phyloP scores from a whole-genome alignment of 2,329 filamentous ascomycete species.

The Fusarium nanum region DNA sequence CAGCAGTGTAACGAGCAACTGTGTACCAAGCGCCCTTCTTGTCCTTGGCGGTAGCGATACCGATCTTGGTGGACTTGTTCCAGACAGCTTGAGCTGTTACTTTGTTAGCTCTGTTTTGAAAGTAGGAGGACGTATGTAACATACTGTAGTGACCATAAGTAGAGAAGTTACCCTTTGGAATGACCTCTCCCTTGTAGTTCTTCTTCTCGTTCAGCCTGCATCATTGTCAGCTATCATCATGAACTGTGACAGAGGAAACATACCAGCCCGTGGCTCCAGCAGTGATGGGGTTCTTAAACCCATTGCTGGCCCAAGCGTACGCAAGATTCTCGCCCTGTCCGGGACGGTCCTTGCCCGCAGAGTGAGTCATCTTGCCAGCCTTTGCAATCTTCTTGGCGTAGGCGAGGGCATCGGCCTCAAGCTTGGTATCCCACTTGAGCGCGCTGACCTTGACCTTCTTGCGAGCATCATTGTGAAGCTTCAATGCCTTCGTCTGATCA shows the following conservation, averaged over 20 bases:
- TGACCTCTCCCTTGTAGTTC: constrained; percentile 35
- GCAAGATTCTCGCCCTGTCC: constrained; percentile 43
- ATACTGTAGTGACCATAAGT: constrained; percentile 48
- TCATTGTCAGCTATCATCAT: accelerated
- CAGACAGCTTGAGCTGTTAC: constrained; percentile 48
- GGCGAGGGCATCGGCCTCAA: constrained; percentile 19
- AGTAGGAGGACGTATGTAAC: accelerated
- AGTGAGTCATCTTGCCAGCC: constrained; percentile 31
- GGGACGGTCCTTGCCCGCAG: background rate
- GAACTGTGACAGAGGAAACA: accelerated
- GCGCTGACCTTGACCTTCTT: constrained; percentile 27
- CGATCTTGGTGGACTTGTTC: constrained; percentile 49
- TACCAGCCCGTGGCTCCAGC: constrained; percentile 35
- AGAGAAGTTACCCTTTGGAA: constrained; percentile 41
- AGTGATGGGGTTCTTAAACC: constrained; percentile 26
- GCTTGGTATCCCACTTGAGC: constrained; percentile 29
- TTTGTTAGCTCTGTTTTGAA: background rate
- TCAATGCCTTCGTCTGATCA: constrained; percentile 30
- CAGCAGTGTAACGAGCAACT: constrained; percentile 50
- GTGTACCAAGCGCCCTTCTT: constrained; percentile 48
- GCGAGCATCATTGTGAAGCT: constrained; percentile 36
- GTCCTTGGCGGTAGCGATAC: constrained; percentile 46
- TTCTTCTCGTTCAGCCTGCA: constrained; percentile 34
- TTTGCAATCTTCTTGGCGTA: constrained; percentile 38
- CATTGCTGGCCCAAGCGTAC: constrained; percentile 28